A percentile compares a stretch with the other conserved stretches of the same genome.
Evolutionary conservation across 495 filamentous ascomycete genomes (phyloP).

Genomic region (Aspergillus olivimuriae): DNA sequence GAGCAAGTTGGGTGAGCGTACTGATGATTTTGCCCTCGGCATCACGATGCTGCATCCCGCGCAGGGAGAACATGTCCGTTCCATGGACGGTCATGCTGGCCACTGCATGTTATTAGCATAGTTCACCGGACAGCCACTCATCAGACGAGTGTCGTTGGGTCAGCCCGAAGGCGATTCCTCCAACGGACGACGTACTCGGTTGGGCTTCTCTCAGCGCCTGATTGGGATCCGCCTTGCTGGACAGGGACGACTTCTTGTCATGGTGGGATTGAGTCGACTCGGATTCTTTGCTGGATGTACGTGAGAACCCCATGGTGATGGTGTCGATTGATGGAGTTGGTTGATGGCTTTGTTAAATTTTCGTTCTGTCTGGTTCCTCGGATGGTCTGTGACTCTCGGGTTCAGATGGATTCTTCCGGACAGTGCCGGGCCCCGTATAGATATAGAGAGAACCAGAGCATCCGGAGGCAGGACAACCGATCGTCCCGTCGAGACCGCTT

Average conservation of each 20-base stretch:
- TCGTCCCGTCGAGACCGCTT: too few relatives aligned
- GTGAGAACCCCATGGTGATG: conserved; percentile 18
- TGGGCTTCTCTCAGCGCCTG: conserved; percentile 78
- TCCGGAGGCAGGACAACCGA: too few relatives aligned
- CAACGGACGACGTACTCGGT: conserved; percentile 67
- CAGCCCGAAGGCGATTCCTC: too few relatives aligned
- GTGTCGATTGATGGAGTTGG: conserved; percentile 8
- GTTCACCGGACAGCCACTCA: too few relatives aligned
- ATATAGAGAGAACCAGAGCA: too few relatives aligned
- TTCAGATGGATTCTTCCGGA: too few relatives aligned
- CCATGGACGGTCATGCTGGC: conserved; percentile 11
- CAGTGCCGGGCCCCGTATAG: too few relatives aligned
- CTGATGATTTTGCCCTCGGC: conserved; percentile 75
- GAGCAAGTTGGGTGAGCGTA: conserved; percentile 37
- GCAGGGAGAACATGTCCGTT: conserved; percentile 48
- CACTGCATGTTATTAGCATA: conserved; percentile 8
- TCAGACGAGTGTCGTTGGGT: too few relatives aligned
- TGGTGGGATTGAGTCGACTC: conserved; percentile 22
- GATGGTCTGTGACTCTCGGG: neutral
- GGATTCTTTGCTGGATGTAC: conserved; percentile 22
- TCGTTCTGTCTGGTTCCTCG: neutral
- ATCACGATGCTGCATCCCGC: conserved; percentile 72
- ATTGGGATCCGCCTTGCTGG: conserved; percentile 81
- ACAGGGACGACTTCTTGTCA: conserved; percentile 51
- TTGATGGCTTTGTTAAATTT: neutral